These are phyloP conservation scores for Prunus persica DNA, from an alignment of 306 rosid species.

Conservation along the genomic window Prunus_persica_NCBIv2 NC_034016.1:13385001-13385500, in stretches of 20 bases:
- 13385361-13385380: conserved; percentile 15
- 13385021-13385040: too few species aligned
- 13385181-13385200: too few species aligned
- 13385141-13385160: too few species aligned
- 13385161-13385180: too few species aligned
- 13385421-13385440: conserved; percentile 13
- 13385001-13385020: too few species aligned
- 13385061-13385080: too few species aligned
- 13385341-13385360: neutral
- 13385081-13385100: too few species aligned
- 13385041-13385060: too few species aligned
- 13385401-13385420: conserved; percentile 1
- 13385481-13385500: conserved; percentile 35
- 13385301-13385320: neutral
- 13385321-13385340: neutral
- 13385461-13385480: conserved; percentile 12
- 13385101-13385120: too few species aligned
- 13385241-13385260: neutral
- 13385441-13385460: conserved; percentile 14
- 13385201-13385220: too few species aligned
- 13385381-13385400: neutral
- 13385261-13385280: neutral
- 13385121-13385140: too few species aligned
- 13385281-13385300: neutral
- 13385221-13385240: too few species aligned